Base-by-base conservation (phyloP, 352 stramenopile species). In the Pythium utonaiense region DNA sequence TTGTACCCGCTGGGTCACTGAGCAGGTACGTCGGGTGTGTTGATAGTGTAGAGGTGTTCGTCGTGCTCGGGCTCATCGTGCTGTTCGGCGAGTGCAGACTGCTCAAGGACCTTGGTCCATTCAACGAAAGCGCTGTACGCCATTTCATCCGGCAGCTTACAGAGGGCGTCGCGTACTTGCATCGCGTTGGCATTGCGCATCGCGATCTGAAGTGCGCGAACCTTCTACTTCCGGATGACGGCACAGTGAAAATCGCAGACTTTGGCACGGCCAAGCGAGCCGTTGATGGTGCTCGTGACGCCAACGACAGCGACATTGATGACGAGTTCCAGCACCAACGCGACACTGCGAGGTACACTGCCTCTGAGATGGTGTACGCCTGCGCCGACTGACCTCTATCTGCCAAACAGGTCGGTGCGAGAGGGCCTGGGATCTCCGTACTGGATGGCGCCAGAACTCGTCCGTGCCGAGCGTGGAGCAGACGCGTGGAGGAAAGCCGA, bases 401-500 rank as follows among this genome's bases (percentile, higher is more conserved):
- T 5, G 28, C 9, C 5, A 33, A 9, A n/a, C 21, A 90, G 78
- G 45, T 91, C 82, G 0, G 79, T 88, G 21, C 73, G 78, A 22
- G 78, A 92, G 54, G 80, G 83, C 13, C 60, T 90, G n/a, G 88
- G 96, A 0, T 98, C 87, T 16, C 91, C 93, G n/a, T 97, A 95
- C 60, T 98, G 91, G 91, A 98, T 98, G 93, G 91, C 95, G 7
- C 95, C 96, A 0, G 96, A 99, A 77, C 80, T 98, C n/a, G 88
- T 97, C 21, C 89, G 86, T 16, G 85, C 89, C 17, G 76, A 91
- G 50, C 75, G 86, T 59, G 74, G 86, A 3, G 61, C 52, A 0
- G 73, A 93, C 38, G 74, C 70, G 19, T 97, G 89, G 89, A 80
- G 74, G n/a, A 95, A 95, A 54, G 80, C 90, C 0, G 92, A 98